Evolutionary conservation across 2,329 filamentous ascomycete genomes (phyloP).

Genomic region (Dothiorella sarmentorum): DNA sequence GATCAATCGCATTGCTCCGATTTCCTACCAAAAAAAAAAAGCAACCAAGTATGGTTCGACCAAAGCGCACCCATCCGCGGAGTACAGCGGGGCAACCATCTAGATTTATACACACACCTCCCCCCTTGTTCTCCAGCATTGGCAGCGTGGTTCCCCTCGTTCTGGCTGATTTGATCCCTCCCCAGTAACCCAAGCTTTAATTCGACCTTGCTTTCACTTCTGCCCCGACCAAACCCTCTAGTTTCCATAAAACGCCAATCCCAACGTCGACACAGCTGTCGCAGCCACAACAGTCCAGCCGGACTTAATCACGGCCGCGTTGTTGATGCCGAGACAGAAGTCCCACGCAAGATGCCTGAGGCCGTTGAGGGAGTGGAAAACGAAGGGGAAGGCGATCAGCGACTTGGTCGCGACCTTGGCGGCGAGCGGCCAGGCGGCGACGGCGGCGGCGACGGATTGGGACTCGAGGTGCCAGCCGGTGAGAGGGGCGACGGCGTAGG

Average conservation of each 20-base stretch:
- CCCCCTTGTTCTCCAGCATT: not conserved
- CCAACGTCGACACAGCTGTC: constrained; percentile 39
- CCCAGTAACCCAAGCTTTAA: not conserved
- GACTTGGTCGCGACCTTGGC: constrained; percentile 60
- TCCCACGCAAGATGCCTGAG: constrained; percentile 71
- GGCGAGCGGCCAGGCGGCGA: constrained; percentile 58
- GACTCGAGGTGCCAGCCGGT: constrained; percentile 69
- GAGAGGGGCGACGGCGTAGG: constrained; percentile 77
- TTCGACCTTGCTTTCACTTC: not conserved
- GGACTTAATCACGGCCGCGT: constrained; percentile 61
- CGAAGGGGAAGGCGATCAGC: constrained; percentile 60
- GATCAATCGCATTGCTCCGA: constrained; percentile 1
- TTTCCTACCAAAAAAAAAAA: not conserved
- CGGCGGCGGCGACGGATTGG: constrained; percentile 60
- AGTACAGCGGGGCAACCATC: not conserved
- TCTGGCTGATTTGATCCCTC: not conserved
- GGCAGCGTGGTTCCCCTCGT: not conserved
- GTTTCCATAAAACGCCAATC: constrained; percentile 9
- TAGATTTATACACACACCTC: constrained; percentile 1
- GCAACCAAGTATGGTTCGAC: not conserved
- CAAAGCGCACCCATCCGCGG: not conserved
- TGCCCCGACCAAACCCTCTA: not conserved
- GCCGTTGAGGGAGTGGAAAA: constrained; percentile 67
- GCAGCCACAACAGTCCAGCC: constrained; percentile 62
- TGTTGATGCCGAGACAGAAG: constrained; percentile 58